Conservation (phyloP, 768 basidiomycete species). For the Pleurotus tuber-regium region DNA sequence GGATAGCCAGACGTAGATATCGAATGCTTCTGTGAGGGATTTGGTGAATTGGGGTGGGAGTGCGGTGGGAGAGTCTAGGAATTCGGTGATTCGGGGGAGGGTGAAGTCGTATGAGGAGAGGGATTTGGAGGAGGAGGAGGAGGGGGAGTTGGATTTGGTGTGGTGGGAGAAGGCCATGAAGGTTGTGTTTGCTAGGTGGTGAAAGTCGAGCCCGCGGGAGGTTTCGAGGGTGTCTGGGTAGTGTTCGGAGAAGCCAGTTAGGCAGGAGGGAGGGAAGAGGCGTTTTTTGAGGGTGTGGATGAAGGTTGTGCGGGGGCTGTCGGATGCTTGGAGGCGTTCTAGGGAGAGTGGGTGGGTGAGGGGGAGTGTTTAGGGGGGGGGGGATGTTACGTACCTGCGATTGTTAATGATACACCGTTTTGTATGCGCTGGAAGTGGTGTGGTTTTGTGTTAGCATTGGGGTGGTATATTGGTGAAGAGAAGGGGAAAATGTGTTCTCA, state of each 20-base stretch:
- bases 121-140: constrained; percentile 25
- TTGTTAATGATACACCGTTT: constrained; percentile 74
- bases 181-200: constrained; percentile 26
- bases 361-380: neutral
- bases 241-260: constrained; percentile 21
- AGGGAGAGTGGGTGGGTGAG: constrained; percentile 1
- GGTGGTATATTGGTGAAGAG: too few relatives aligned
- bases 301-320: constrained; percentile 53
- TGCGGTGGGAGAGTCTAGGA: too few relatives aligned
- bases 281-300: constrained; percentile 52
- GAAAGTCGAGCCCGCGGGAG: constrained; percentile 38
- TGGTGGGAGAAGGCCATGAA: constrained; percentile 18
- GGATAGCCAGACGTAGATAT: too few relatives aligned
- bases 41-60: too few relatives aligned
- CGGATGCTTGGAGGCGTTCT: constrained; percentile 71
- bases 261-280: too few relatives aligned
- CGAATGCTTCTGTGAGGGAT: too few relatives aligned
- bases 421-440: constrained; percentile 68
- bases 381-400: constrained; percentile 44
- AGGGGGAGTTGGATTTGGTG: neutral
- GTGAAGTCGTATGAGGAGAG: too few relatives aligned
- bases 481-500: constrained; percentile 22
- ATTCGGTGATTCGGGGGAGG: too few relatives aligned
- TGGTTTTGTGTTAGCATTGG: too few relatives aligned
- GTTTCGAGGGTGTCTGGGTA: constrained; percentile 31